Evolutionary conservation across 2,329 filamentous ascomycete genomes (phyloP), one percentile per base, ranked within the genome.

Genomic region (Alternaria arbusti): DNA sequence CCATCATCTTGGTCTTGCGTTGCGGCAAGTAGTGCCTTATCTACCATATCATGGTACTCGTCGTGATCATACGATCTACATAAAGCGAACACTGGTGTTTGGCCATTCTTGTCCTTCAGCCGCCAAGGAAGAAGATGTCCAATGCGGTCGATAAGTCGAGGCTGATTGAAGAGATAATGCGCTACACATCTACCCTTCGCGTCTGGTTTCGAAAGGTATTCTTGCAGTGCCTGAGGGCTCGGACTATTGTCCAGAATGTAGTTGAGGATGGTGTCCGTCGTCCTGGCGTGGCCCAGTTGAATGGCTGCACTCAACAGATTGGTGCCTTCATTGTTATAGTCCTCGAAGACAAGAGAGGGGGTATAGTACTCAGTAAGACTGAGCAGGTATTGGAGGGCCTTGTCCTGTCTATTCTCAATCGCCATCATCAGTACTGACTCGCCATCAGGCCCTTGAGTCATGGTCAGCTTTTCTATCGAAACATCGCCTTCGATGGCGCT

Each of bases 111-210:
- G 80, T 99, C 96, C 70, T 91, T 93, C 79, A 96, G 89, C 61
- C 89, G 88, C 96, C 96, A 99, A 9, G 93, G 92, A 57, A 99
- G 84, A 68, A 95, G 82, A 63, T 87, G 86, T 3, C 94, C 94
- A 64, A 98, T 90, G 58, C 87, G 86, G 47, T 85, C 83, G 69
- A 99, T 96, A 20, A 99, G 84, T 57, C 87, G 86, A 3, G 96
- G 96, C 9, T 93, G 90, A 74, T 97, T 92, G 82, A 99, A 99
- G 15, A 99, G 85, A 78, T 99, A 99, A 80, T 99, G 96, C n/a
- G 91, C 96, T 56, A 93, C 88, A 65, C 94, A 97, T 70, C 96
- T 90, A 22, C 95, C 96, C 83, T 94, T 91, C 40, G 87, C 88
- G 75, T 99, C 96, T 73, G 95, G 91, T 64, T 87, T 84, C 5